phyloP scores from a whole-genome alignment of 202 grass and related monocot genomes.

The Saccharum hybrid region DNA sequence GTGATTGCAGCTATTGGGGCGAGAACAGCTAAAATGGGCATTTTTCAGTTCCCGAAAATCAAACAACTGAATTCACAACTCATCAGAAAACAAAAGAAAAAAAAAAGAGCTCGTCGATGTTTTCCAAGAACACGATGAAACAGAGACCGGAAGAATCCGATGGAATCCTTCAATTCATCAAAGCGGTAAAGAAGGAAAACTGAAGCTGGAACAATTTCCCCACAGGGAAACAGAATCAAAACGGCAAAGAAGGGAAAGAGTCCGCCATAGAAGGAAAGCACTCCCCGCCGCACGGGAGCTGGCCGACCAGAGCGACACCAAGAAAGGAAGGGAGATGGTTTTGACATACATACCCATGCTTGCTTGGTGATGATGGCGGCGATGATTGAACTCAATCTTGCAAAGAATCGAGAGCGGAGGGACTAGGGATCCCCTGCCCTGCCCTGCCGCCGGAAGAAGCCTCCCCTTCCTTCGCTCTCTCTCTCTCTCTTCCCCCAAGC shows the following conservation, averaged over 20 bases:
- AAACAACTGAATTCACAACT: background rate
- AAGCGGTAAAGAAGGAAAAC: background rate
- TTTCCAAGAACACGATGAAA: slow-evolving; percentile 39
- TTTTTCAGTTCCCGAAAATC: background rate
- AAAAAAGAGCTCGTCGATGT: slow-evolving; percentile 9
- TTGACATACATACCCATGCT: slow-evolving; percentile 37
- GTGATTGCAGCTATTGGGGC: background rate
- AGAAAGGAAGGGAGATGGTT: background rate
- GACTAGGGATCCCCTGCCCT: background rate
- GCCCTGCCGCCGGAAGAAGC: background rate
- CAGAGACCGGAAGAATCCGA: background rate
- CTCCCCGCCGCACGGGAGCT: background rate
- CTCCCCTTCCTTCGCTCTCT: too few species aligned
- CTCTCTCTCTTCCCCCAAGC: background rate
- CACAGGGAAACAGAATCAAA: background rate
- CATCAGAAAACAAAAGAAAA: background rate
- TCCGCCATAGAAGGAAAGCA: background rate
- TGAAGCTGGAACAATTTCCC: background rate
- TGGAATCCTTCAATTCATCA: background rate
- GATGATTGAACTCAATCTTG: background rate
- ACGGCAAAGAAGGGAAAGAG: background rate
- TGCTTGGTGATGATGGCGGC: background rate
- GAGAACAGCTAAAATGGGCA: background rate
- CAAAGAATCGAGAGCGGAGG: background rate
- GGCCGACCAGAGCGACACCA: background rate